These are phyloP conservation scores for Psilocybe cubensis DNA, from an alignment of 768 basidiomycete species.

Conservation along the genomic window DNA sequence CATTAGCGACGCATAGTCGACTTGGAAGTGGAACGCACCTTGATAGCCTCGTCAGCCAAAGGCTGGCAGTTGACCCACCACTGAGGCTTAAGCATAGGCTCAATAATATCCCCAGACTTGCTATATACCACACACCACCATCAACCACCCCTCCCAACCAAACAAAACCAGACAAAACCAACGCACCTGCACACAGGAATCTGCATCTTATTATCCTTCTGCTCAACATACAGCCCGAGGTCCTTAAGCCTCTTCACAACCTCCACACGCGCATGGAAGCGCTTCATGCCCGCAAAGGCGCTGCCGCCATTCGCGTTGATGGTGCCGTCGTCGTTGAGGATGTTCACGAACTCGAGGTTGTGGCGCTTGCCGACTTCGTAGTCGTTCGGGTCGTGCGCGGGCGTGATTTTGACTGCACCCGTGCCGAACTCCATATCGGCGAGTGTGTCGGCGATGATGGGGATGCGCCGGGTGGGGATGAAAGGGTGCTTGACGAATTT, in stretches of 20 bases:
- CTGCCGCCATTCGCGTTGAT: constrained; percentile 87
- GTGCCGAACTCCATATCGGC: constrained; percentile 96
- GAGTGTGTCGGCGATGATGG: constrained; percentile 85
- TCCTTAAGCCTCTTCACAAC: constrained; percentile 87
- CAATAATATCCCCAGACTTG: constrained; percentile 96
- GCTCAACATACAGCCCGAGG: constrained; percentile 83
- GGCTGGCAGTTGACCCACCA: constrained; percentile 98
- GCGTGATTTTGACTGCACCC: constrained; percentile 98
- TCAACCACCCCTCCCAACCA: too few relatives aligned
- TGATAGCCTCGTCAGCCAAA: constrained; percentile 87
- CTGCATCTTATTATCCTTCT: constrained; percentile 96
- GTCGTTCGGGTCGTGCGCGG: constrained; percentile 97
- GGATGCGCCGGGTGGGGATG: constrained; percentile 74
- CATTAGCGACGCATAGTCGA: not conserved
- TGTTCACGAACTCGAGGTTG: constrained; percentile 89
- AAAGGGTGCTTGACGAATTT: constrained; percentile 93
- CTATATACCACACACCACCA: constrained; percentile 36
- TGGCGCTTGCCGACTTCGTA: constrained; percentile 93
- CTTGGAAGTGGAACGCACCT: constrained; percentile 46
- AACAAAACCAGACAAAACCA: not conserved
- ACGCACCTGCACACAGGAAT: constrained; percentile 89
- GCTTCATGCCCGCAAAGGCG: constrained; percentile 95
- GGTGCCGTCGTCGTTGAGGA: constrained; percentile 96
- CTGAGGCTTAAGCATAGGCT: constrained; percentile 94
- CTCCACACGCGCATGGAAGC: constrained; percentile 89